Evolutionary conservation across 2,329 filamentous ascomycete species (phyloP).

Genomic region (Aspergillus uvarum): DNA sequence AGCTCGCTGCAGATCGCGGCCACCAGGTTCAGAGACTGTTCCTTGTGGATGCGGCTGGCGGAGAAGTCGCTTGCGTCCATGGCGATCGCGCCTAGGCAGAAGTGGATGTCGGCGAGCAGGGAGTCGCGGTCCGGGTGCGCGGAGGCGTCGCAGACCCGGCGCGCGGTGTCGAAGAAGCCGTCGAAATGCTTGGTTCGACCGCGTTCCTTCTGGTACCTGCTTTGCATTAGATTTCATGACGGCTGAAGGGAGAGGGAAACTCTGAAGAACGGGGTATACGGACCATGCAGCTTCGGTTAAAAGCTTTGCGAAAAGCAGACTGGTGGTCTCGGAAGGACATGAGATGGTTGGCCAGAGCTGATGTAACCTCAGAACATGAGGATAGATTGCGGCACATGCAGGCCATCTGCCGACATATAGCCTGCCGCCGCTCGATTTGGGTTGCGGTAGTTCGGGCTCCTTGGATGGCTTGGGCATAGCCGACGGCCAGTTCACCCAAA

Average conservation of each 20-base stretch:
- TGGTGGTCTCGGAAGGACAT: conserved; percentile 12
- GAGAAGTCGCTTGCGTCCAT: conserved; percentile 23
- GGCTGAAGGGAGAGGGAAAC: not conserved
- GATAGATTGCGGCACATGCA: conserved; percentile 25
- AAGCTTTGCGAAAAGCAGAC: conserved; percentile 24
- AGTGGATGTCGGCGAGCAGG: conserved; percentile 23
- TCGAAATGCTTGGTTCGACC: conserved; percentile 24
- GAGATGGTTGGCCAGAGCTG: conserved; percentile 18
- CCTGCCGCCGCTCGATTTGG: conserved; percentile 17
- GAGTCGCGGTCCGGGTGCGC: conserved; percentile 20
- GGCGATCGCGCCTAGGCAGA: conserved; percentile 22
- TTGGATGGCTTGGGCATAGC: conserved; percentile 23
- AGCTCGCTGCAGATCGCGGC: conserved; percentile 17
- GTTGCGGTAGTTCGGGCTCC: conserved; percentile 15
- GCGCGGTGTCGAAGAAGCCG: conserved; percentile 25
- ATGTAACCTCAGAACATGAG: conserved; percentile 25
- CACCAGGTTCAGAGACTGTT: conserved; percentile 20
- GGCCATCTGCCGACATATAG: conserved; percentile 24
- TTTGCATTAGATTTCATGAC: conserved; percentile 15
- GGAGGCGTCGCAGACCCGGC: conserved; percentile 21
- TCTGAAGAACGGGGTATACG: conserved; percentile 4
- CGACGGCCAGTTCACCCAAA: conserved; percentile 23
- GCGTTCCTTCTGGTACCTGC: conserved; percentile 25
- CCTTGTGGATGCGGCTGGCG: conserved; percentile 21
- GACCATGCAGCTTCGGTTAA: conserved; percentile 27